These are phyloP conservation scores for Eleusine indica DNA, from an alignment of 176 grass and related monocot genomes.

Conservation along the genomic window DNA sequence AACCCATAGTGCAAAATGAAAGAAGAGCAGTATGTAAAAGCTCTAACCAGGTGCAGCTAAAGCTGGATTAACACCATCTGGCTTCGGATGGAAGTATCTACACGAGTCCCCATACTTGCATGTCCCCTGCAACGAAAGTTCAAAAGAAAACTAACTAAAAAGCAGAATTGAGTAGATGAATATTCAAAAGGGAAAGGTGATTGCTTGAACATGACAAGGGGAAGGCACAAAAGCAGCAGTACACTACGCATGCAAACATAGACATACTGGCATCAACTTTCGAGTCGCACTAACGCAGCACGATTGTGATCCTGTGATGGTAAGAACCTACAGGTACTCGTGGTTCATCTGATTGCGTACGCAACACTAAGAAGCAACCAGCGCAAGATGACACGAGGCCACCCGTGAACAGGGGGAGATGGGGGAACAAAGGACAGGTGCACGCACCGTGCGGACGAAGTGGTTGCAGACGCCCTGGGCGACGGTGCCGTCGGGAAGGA, in stretches of 20 bases:
- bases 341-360: neutral
- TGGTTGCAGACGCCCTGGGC: slow-evolving; percentile 71
- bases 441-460: slow-evolving; percentile 65
- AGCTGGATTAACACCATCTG: slow-evolving; percentile 30
- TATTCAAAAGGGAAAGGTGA: neutral
- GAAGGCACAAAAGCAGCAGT: neutral
- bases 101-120: slow-evolving; percentile 81
- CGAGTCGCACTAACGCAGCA: neutral
- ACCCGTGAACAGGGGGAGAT: neutral
- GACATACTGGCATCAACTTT: slow-evolving; percentile 5
- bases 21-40: neutral
- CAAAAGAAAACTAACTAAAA: neutral
- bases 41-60: slow-evolving; percentile 48
- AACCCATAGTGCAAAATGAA: neutral
- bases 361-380: neutral
- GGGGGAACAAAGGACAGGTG: neutral
- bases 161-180: neutral
- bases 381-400: neutral
- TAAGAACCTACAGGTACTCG: neutral
- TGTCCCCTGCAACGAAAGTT: slow-evolving; percentile 48
- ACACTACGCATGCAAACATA: neutral
- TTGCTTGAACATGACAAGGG: neutral
- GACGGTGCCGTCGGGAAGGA: slow-evolving; percentile 53
- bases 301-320: neutral
- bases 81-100: slow-evolving; percentile 82